Evolutionary conservation across 805 yeast species (phyloP).

Genomic region (Ogataea dorogensis): DNA sequence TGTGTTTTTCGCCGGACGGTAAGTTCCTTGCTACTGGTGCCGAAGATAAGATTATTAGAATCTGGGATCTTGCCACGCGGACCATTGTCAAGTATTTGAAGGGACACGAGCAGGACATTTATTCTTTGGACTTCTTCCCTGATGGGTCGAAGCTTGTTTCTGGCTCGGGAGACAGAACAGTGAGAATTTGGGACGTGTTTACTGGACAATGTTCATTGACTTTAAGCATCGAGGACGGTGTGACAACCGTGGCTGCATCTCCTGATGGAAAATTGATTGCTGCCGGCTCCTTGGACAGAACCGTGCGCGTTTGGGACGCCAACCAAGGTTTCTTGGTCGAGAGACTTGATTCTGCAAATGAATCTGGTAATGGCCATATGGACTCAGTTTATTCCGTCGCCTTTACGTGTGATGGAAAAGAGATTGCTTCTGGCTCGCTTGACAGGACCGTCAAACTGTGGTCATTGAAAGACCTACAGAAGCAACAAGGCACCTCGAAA

Average conservation of each 20-base stretch:
- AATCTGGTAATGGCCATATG: constrained; percentile 88
- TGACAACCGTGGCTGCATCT: constrained; percentile 94
- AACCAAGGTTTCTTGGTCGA: constrained; percentile 89
- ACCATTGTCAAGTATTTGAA: constrained; percentile 80
- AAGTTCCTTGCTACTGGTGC: constrained; percentile 93
- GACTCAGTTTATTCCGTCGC: constrained; percentile 95
- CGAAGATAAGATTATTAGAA: constrained; percentile 85
- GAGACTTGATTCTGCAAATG: constrained; percentile 85
- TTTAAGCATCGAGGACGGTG: constrained; percentile 93
- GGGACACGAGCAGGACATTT: constrained; percentile 98
- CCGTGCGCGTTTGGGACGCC: constrained; percentile 97
- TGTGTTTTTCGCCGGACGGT: constrained; percentile 94
- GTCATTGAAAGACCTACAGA: constrained; percentile 68
- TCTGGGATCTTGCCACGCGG: constrained; percentile 89
- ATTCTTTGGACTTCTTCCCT: constrained; percentile 91
- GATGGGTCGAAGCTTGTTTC: constrained; percentile 91
- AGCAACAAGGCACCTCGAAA: constrained; percentile 45
- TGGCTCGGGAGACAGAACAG: constrained; percentile 96
- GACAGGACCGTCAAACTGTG: constrained; percentile 95
- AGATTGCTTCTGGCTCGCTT: constrained; percentile 90
- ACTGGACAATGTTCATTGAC: constrained; percentile 88
- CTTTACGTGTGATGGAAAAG: constrained; percentile 86
- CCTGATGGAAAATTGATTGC: constrained; percentile 94
- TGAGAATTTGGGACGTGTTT: constrained; percentile 92
- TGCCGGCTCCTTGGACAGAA: constrained; percentile 93